Percentiles rank a stretch among this genome's conserved stretches.
phyloP scores from a whole-genome alignment of 768 basidiomycete species.

The Lentinula sp. region DNA sequence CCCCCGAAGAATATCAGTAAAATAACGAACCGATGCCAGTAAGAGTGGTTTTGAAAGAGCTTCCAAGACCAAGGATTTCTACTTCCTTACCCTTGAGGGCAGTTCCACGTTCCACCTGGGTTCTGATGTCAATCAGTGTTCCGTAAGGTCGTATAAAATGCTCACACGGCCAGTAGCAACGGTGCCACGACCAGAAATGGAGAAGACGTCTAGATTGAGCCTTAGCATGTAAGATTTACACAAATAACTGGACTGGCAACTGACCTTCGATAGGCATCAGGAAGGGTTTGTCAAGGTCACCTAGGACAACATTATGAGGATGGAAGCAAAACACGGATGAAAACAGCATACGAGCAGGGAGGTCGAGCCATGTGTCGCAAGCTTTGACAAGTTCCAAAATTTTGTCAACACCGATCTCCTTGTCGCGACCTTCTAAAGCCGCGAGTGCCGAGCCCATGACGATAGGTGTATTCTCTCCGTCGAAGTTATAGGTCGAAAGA shows the following conservation, averaged over 20 bases:
- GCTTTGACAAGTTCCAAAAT: constrained; percentile 77
- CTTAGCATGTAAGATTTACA: not conserved
- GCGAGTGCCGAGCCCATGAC: constrained; percentile 96
- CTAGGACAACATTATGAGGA: constrained; percentile 27
- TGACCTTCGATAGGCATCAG: constrained; percentile 87
- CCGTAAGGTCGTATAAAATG: constrained; percentile 3
- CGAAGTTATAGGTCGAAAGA: constrained; percentile 85
- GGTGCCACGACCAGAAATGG: constrained; percentile 97
- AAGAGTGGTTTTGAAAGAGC: constrained; percentile 80
- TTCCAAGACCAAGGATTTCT: constrained; percentile 86
- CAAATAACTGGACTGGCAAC: not conserved
- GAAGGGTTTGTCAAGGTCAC: constrained; percentile 98
- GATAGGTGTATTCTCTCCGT: constrained; percentile 98
- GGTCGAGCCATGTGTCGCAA: constrained; percentile 92
- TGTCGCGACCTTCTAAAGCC: constrained; percentile 82
- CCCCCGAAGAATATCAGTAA: not conserved
- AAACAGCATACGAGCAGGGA: constrained; percentile 70
- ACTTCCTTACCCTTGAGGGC: constrained; percentile 90
- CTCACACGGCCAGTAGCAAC: constrained; percentile 90
- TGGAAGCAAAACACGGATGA: not conserved
- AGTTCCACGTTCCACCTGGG: constrained; percentile 84
- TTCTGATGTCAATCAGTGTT: not conserved
- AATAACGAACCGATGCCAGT: constrained; percentile 78
- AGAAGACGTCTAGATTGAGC: constrained; percentile 67
- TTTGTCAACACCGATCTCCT: constrained; percentile 74